Evolutionary conservation across 768 basidiomycete species (phyloP), one percentile per base, ranked within the genome.

Genomic region (Serendipita sp.): DNA sequence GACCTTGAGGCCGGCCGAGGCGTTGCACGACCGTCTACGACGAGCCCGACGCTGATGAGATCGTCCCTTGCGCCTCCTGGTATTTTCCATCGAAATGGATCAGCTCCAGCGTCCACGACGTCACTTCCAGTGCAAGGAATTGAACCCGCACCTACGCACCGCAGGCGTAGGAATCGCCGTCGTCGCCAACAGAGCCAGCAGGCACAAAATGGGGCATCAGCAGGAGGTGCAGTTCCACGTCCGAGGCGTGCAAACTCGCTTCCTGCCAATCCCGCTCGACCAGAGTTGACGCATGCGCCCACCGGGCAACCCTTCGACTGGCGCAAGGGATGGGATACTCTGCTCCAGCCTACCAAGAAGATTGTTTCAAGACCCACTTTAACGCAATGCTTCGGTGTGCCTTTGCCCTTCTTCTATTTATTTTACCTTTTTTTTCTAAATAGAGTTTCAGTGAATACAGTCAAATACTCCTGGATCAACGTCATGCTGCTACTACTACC

Each of bases 401-500:
- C 27, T 33, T 60, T 10, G 16, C 31, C 16, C 16, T 34, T 23
- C 10, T 10, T 27, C 23, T 1, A 23, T 1, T 60, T 10, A 29
- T 18, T 50, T 50, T 8, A 8, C 6, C 8, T 8, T 8, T 8
- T 50, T 31, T 50, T 18, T 18, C 48, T 18, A n/a, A 50, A 18
- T 31, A 5, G 23, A 23, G 36, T 36, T n/a, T 27, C 8, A 60
- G 55, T 36, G 1, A 60, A 60, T 60, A 60, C 71, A 0, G 40
- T 75, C 31, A 71, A 66, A 37, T 77, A 76, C 68, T 73, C 75
- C 23, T 73, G 71, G 2, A 68, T 75, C 55, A 82, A 81, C 68
- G 64, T 81, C 53, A 72, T 77, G 45, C 71, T 81, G 40, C 55
- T 78, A 2, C 79, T 79, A 69, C 80, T 81, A 64, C 79, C 81